Conservation (phyloP, 1,284 basidiomycete species). For the Trametes versicolor region DNA sequence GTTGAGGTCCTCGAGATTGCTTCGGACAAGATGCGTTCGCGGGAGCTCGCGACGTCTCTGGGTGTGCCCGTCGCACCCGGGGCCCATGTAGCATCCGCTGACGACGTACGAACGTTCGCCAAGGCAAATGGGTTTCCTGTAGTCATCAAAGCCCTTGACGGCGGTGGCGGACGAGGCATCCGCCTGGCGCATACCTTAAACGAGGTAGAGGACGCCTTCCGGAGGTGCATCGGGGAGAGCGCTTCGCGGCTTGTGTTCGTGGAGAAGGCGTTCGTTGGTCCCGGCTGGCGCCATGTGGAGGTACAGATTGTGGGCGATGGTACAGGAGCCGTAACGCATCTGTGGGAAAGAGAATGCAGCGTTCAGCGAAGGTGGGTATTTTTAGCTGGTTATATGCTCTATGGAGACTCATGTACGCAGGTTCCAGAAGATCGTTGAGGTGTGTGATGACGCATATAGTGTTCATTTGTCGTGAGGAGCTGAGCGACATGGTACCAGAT, state of each 20-base stretch:
- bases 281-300: conserved; percentile 33
- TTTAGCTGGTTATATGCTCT: not conserved
- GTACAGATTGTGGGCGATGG: conserved; percentile 33
- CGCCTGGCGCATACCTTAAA: conserved; percentile 45
- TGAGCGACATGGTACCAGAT: conserved; percentile 8
- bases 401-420: conserved; percentile 12
- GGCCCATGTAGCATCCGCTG: conserved; percentile 45
- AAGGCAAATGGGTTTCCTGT: conserved; percentile 53
- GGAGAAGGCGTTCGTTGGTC: conserved; percentile 47
- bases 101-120: conserved; percentile 49
- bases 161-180: conserved; percentile 66
- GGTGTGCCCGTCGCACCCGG: conserved; percentile 57
- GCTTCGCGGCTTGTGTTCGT: conserved; percentile 51
- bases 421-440: conserved; percentile 34
- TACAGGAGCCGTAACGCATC: conserved; percentile 18
- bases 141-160: conserved; percentile 65
- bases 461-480: not conserved
- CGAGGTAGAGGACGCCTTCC: conserved; percentile 53
- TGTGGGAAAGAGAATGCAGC: conserved; percentile 35
- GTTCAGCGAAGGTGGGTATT: conserved; percentile 28
- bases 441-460: not conserved
- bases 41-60: conserved; percentile 56
- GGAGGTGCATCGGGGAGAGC: conserved; percentile 49
- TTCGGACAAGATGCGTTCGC: conserved; percentile 62
- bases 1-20: conserved; percentile 54